A percentile compares a stretch with the other conserved stretches of the same genome.
These are phyloP conservation scores for Combretum micranthum DNA, from an alignment of 345 rosid species.

Conservation along the genomic window DNA sequence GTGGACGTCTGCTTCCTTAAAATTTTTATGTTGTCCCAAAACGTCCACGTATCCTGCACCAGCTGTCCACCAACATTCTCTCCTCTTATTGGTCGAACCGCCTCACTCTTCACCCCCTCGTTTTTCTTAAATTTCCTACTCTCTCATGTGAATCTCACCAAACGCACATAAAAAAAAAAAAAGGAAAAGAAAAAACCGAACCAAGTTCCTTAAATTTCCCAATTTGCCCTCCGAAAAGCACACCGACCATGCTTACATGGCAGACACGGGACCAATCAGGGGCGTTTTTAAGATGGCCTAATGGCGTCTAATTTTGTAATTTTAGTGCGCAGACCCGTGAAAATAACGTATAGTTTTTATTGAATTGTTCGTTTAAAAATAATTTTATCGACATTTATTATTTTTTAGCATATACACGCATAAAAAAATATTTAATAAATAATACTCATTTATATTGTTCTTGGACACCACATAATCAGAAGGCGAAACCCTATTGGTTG, in stretches of 20 bases:
- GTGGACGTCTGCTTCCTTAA: too few species aligned
- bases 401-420: too few species aligned
- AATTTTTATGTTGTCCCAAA: constrained; percentile 2
- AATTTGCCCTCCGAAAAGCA: constrained; percentile 18
- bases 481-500: too few species aligned
- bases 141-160: too few species aligned
- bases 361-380: too few species aligned
- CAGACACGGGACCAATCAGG: constrained; percentile 4
- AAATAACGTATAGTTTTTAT: too few species aligned
- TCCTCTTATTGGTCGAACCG: constrained; percentile 18
- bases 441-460: too few species aligned
- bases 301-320: background rate
- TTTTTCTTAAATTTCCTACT: background rate
- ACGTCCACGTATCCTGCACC: constrained; percentile 14
- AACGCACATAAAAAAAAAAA: too few species aligned
- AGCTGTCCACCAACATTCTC: constrained; percentile 34
- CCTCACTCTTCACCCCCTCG: background rate
- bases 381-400: too few species aligned
- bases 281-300: constrained; percentile 8
- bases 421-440: too few species aligned
- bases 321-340: too few species aligned
- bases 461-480: background rate
- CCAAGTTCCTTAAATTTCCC: constrained; percentile 7
- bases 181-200: too few species aligned
- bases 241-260: constrained; percentile 14